Evolutionary conservation across 2,329 filamentous ascomycete genomes (phyloP).

Genomic region (Aspergillus flavus): DNA sequence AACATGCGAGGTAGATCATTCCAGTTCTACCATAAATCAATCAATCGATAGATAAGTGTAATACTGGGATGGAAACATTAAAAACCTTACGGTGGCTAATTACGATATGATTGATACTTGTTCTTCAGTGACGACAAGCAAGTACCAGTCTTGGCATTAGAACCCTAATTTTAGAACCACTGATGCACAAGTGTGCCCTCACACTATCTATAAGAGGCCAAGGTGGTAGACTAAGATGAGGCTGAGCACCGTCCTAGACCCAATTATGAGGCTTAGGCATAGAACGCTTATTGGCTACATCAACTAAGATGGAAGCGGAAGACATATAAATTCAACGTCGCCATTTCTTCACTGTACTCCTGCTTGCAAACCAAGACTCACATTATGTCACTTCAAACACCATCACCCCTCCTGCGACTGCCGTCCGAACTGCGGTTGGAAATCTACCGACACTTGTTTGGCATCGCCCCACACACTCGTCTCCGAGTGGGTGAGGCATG

Average conservation of each 20-base stretch:
- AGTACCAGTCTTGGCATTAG: too few relatives aligned
- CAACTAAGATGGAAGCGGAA: not conserved
- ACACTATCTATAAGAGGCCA: too few relatives aligned
- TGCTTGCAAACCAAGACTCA: not conserved
- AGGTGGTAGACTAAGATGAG: not conserved
- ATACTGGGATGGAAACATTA: too few relatives aligned
- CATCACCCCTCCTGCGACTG: fast-evolving
- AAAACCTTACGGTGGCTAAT: too few relatives aligned
- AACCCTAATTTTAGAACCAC: too few relatives aligned
- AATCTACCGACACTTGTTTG: not conserved
- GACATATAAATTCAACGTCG: not conserved
- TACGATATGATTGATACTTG: too few relatives aligned
- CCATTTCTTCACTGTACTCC: not conserved
- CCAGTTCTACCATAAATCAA: too few relatives aligned
- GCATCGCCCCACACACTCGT: not conserved
- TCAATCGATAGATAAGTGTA: too few relatives aligned
- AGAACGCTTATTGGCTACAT: not conserved
- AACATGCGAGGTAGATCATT: too few relatives aligned
- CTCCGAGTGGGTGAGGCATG: not conserved
- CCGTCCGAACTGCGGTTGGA: not conserved
- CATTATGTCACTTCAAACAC: not conserved
- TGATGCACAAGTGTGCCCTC: too few relatives aligned
- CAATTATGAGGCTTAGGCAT: not conserved
- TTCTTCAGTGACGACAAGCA: too few relatives aligned
- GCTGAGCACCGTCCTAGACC: not conserved